Evolutionary conservation across 2,329 filamentous ascomycete species (phyloP).

Genomic region (Amphichorda felina): DNA sequence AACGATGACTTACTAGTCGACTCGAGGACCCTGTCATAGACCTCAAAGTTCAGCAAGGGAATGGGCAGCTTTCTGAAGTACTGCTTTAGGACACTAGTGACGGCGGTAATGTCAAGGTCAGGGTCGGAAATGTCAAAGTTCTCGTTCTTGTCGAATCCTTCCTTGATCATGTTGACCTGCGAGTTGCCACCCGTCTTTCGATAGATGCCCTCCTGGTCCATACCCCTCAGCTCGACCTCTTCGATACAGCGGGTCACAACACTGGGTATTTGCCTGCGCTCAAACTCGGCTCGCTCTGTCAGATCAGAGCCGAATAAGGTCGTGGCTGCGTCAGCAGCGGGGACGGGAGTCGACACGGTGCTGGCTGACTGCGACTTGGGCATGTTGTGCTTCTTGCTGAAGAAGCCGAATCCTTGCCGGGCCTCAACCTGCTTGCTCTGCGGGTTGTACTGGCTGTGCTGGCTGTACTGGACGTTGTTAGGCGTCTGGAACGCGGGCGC

Average conservation of each 20-base stretch:
- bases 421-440: conserved; percentile 16
- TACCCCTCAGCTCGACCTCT: conserved; percentile 89
- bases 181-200: conserved; percentile 91
- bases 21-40: conserved; percentile 83
- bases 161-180: conserved; percentile 80
- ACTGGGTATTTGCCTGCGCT: conserved; percentile 78
- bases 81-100: conserved; percentile 92
- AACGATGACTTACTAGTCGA: conserved; percentile 59
- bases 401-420: conserved; percentile 60
- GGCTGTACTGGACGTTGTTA: conserved; percentile 7
- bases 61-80: conserved; percentile 91
- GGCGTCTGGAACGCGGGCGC: conserved; percentile 20
- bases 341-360: conserved; percentile 25
- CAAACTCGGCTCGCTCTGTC: conserved; percentile 71
- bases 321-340: conserved; percentile 38
- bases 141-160: conserved; percentile 77
- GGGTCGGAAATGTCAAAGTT: conserved; percentile 91
- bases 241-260: conserved; percentile 92
- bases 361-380: conserved; percentile 37
- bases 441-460: conserved; percentile 9
- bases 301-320: conserved; percentile 84
- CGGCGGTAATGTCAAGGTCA: conserved; percentile 87
- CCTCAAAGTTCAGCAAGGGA: conserved; percentile 81
- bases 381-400: conserved; percentile 43
- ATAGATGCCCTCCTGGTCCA: conserved; percentile 97